phyloP scores from a whole-genome alignment of 2,329 filamentous ascomycete genomes.

The Scorias spongiosa region DNA sequence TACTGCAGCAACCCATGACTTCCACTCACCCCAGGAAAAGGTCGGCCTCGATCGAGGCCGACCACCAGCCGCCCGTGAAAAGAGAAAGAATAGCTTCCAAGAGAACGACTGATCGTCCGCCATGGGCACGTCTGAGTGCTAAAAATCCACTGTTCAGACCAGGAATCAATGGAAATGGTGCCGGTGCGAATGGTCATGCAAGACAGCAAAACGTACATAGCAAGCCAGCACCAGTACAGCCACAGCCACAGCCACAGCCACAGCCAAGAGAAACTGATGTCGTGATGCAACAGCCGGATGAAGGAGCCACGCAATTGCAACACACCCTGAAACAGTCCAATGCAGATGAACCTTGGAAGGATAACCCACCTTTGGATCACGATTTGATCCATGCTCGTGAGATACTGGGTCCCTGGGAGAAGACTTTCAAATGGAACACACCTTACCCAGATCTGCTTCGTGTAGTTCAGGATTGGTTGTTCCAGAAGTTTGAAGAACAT shows the following conservation, averaged over 20 bases:
- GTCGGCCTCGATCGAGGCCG: slow-evolving; percentile 10
- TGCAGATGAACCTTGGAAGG: slow-evolving; percentile 4
- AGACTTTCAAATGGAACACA: slow-evolving; percentile 12
- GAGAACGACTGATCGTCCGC: slow-evolving; percentile 10
- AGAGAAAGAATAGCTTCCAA: slow-evolving; percentile 13
- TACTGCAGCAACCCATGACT: slow-evolving; percentile 2
- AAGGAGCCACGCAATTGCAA: not conserved
- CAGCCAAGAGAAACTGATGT: not conserved
- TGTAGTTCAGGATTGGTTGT: slow-evolving; percentile 16
- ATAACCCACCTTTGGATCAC: slow-evolving; percentile 10
- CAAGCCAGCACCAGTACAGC: slow-evolving; percentile 2
- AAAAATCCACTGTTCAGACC: slow-evolving; percentile 14
- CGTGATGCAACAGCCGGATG: not conserved
- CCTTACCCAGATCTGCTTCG: slow-evolving; percentile 11
- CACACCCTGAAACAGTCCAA: slow-evolving; percentile 1
- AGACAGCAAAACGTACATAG: not conserved
- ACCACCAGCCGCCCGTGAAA: slow-evolving; percentile 14
- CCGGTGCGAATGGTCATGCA: not conserved
- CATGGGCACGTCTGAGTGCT: slow-evolving; percentile 18
- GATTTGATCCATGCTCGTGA: slow-evolving; percentile 12
- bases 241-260: slow-evolving; percentile 2
- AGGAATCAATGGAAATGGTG: not conserved
- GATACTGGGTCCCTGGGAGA: slow-evolving; percentile 17
- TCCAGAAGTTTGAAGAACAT: slow-evolving; percentile 7
- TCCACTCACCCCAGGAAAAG: slow-evolving; percentile 9